These are phyloP conservation scores for Zasmidium cellare DNA, from an alignment of 2,329 filamentous ascomycete genomes.

Conservation along the genomic window DNA sequence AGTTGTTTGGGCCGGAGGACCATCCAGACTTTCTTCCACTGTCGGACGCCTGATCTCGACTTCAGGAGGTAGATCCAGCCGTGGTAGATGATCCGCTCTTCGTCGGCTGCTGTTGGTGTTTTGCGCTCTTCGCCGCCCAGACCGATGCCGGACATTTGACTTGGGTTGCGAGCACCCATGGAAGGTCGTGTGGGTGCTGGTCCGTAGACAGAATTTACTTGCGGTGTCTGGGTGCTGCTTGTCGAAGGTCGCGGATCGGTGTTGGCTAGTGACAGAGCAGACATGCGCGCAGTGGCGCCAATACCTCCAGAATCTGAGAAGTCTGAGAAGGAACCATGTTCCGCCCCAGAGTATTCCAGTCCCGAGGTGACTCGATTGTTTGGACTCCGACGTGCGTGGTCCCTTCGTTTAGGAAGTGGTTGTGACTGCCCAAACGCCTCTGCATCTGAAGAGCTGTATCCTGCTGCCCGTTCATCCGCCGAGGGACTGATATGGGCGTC, in stretches of 20 bases:
- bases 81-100: conserved; percentile 90
- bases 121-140: conserved; percentile 39
- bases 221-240: conserved; percentile 30
- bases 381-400: conserved; percentile 32
- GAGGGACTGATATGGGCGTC: conserved; percentile 22
- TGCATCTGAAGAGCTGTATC: conserved; percentile 49
- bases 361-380: conserved; percentile 60
- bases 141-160: conserved; percentile 60
- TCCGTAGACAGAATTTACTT: conserved; percentile 27
- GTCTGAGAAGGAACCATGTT: conserved; percentile 79
- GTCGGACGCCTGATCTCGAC: conserved; percentile 77
- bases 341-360: conserved; percentile 61
- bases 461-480: conserved; percentile 24
- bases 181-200: conserved; percentile 31
- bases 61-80: conserved; percentile 85
- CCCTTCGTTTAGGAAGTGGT: conserved; percentile 26
- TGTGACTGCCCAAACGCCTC: conserved; percentile 31
- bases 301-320: conserved; percentile 60
- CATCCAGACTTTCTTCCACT: conserved; percentile 95
- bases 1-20: conserved; percentile 83
- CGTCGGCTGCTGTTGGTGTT: conserved; percentile 48
- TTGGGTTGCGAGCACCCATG: conserved; percentile 53
- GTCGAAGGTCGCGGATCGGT: conserved; percentile 34
- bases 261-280: conserved; percentile 33
- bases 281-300: conserved; percentile 33